A percentile compares a stretch with the other conserved stretches of the same genome.
These are phyloP conservation scores for Phialocephala subalpina DNA, from an alignment of 2,329 filamentous ascomycete species.

Conservation along the genomic window DNA sequence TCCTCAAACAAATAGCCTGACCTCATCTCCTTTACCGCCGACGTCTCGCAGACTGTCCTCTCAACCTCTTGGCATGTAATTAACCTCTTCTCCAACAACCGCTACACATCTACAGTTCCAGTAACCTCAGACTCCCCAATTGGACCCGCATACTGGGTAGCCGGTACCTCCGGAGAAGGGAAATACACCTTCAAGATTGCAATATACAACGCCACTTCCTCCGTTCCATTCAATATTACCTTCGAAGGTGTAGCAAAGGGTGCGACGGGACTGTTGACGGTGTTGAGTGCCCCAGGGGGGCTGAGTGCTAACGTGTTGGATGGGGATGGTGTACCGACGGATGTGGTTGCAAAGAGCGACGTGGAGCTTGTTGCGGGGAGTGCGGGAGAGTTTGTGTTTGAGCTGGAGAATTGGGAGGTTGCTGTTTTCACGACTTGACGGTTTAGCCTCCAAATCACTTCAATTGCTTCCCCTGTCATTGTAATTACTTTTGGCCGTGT, in stretches of 20 bases:
- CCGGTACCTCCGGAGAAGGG: constrained; percentile 51
- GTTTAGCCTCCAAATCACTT: too few species aligned
- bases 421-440: constrained; percentile 36
- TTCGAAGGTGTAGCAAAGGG: constrained; percentile 53
- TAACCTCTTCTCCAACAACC: constrained; percentile 56
- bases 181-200: constrained; percentile 59
- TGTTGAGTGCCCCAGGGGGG: constrained; percentile 49
- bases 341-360: constrained; percentile 26
- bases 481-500: too few species aligned
- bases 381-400: constrained; percentile 33
- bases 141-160: constrained; percentile 58
- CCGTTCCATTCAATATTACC: constrained; percentile 53
- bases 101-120: constrained; percentile 56
- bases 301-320: constrained; percentile 26
- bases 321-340: constrained; percentile 21
- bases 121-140: constrained; percentile 48
- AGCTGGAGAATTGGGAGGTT: constrained; percentile 34
- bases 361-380: constrained; percentile 23
- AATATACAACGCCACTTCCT: constrained; percentile 59
- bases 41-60: constrained; percentile 55
- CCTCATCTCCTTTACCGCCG: constrained; percentile 43
- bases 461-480: too few species aligned
- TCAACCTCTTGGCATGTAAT: constrained; percentile 60
- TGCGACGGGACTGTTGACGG: constrained; percentile 51
- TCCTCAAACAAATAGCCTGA: constrained; percentile 35